Conservation (phyloP, 2,329 filamentous ascomycete species). For the Myriosclerotinia duriaeana region DNA sequence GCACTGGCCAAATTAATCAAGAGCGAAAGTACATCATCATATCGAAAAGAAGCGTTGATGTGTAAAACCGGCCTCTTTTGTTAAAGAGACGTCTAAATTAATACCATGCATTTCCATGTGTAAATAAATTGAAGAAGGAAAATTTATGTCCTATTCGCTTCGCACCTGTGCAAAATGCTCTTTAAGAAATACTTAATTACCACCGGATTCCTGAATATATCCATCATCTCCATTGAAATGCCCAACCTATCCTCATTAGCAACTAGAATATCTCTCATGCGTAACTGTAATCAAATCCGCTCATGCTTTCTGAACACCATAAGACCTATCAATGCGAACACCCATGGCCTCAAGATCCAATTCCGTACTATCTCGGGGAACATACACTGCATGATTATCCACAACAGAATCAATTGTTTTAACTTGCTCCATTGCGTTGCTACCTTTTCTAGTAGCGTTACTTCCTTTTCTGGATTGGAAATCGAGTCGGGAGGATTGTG, state of each 20-base stretch:
- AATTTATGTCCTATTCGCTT: not conserved
- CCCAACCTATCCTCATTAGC: not conserved
- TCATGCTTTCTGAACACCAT: constrained; percentile 29
- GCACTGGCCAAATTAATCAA: constrained; percentile 14
- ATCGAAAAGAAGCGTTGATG: not conserved
- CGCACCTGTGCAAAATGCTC: constrained; percentile 3
- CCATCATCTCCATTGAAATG: not conserved
- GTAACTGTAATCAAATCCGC: not conserved
- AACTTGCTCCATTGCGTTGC: constrained; percentile 23
- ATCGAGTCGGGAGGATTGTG: constrained; percentile 15
- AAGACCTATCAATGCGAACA: constrained; percentile 34
- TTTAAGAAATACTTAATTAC: not conserved
- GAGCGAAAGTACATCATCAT: not conserved
- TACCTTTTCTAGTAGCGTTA: constrained; percentile 26
- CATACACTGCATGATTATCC: not conserved
- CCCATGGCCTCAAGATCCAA: constrained; percentile 36
- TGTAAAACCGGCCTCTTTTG: not conserved
- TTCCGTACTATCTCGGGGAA: constrained; percentile 36
- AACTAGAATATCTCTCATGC: not conserved
- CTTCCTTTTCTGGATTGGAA: constrained; percentile 29
- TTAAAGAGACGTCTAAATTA: not conserved
- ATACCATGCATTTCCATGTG: not conserved
- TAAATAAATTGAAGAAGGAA: constrained; percentile 10
- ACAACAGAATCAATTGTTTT: constrained; percentile 27
- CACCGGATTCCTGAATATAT: too few relatives aligned